Conservation (phyloP, 768 basidiomycete species). For the Suillus luteus region DNA sequence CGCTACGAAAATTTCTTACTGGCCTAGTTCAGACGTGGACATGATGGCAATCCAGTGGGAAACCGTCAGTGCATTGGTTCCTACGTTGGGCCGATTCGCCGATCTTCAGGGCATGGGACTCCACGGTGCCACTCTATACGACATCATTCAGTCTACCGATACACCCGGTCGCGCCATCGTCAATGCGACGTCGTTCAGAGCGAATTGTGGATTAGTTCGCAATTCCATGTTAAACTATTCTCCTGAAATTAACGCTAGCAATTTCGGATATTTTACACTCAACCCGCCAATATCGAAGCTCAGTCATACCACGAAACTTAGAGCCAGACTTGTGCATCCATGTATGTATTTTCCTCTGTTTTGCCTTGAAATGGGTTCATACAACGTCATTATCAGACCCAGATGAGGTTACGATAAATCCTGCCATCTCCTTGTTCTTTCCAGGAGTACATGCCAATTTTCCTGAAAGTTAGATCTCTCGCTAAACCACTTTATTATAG, state of each 20-base stretch:
- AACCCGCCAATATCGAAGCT: neutral
- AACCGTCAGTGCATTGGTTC: neutral
- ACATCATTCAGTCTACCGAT: conserved; percentile 5
- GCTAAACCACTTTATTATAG: neutral
- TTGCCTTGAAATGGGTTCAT: neutral
- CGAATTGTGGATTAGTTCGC: conserved; percentile 15
- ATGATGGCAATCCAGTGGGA: conserved; percentile 10
- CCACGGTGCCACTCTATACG: conserved; percentile 18
- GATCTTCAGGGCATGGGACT: conserved; percentile 14
- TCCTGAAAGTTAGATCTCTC: neutral
- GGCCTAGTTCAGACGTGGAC: conserved; percentile 13
- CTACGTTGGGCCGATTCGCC: conserved; percentile 5
- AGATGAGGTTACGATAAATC: neutral
- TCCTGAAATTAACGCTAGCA: neutral
- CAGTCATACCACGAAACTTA: conserved; percentile 10
- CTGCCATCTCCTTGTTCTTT: neutral
- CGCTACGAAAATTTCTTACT: conserved; percentile 4
- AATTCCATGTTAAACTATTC: neutral
- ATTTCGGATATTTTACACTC: conserved; percentile 4
- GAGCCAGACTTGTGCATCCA: too few relatives aligned
- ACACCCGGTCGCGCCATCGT: conserved; percentile 11
- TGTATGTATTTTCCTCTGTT: conserved; percentile 1
- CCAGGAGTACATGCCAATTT: conserved; percentile 1
- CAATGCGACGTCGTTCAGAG: conserved; percentile 18
- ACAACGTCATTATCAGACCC: neutral